Base-by-base conservation (phyloP, 208 protist genomes). In the Acanthamoeba lenticulata region DNA sequence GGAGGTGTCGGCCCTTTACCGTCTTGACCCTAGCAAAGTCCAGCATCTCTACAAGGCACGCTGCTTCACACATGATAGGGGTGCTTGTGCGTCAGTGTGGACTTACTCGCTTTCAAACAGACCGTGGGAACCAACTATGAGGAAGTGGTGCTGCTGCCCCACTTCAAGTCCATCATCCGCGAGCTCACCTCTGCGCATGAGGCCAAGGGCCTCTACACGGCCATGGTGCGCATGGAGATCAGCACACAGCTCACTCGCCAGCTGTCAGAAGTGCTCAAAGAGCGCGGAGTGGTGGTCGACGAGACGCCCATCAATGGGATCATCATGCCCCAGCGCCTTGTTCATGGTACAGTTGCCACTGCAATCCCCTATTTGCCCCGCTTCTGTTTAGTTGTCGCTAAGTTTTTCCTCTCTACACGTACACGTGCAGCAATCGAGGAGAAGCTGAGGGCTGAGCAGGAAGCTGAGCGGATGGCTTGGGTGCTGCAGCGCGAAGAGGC, bases 121-220 rank as follows among this genome's bases (percentile, higher is more conserved):
- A 94, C 47, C 1, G n/a, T 94, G 42, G 93, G 93, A 6, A 24
- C 21, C 19, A 92, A 92, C 45, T 94, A 94, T 42, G 81, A 32
- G 9, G 81, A 92, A 5, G 62, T 92, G 67, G 60, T 94, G 65
- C 34, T 94, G 36, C 32, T 69, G 86, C 93, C 93, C 15, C 74
- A 94, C 34, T 89, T 94, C 65, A 65, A 74, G 49, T 92, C 79
- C 11, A 83, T 83, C 44, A 65, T 94, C 9, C 81, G 93, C 1
- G 85, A 89, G 86, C 85, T 94, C 36, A 92, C 93, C 7, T 90
- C 74, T 13, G 93, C 49, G 34, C 62, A 85, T 49, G 93, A 94
- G 38, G 93, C 93, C 36, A 94, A 94, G 69, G 93, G 67, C 15
- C 69, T 94, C 42, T 94, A 94, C 93, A 94, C 93, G 0, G 42